These are phyloP conservation scores for Plasmodium chabaudi DNA, from an alignment of 169 alveolate genomes.

Conservation along the genomic window DNA sequence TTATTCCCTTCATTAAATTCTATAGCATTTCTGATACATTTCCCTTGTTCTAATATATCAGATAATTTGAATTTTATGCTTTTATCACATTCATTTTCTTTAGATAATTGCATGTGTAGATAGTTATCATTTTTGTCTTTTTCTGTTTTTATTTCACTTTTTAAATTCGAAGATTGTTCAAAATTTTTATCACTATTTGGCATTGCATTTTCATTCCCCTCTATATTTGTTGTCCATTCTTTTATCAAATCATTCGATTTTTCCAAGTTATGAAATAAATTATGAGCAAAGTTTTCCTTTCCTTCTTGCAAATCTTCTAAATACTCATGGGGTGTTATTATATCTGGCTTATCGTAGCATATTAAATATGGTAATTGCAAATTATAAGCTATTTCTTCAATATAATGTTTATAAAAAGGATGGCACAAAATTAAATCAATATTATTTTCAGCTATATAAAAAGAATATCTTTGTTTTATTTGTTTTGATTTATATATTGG, in stretches of 20 bases:
- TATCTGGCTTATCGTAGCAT: constrained; percentile 73
- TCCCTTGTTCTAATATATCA: constrained; percentile 27
- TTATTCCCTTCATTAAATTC: constrained; percentile 14
- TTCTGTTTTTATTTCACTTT: neutral
- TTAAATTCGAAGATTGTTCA: neutral
- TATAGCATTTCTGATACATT: neutral
- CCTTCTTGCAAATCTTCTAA: constrained; percentile 66
- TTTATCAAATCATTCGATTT: constrained; percentile 5
- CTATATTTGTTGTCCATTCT: neutral
- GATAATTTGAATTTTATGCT: constrained; percentile 48
- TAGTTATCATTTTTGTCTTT: constrained; percentile 1
- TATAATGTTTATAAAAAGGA: constrained; percentile 74
- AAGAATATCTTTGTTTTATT: constrained; percentile 62
- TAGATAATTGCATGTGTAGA: constrained; percentile 48
- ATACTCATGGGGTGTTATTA: constrained; percentile 62
- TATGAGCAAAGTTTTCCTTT: constrained; percentile 14
- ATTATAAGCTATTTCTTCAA: constrained; percentile 62
- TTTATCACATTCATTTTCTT: constrained; percentile 69
- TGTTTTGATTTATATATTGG: constrained; percentile 69
- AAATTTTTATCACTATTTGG: neutral
- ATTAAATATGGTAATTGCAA: constrained; percentile 71
- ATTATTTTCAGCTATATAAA: constrained; percentile 66
- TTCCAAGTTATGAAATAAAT: constrained; percentile 13
- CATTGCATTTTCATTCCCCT: neutral
- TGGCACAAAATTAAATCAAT: constrained; percentile 71